phyloP scores from a whole-genome alignment of 371 early-diverging fungal genomes.

The Actinomortierella wolfii region DNA sequence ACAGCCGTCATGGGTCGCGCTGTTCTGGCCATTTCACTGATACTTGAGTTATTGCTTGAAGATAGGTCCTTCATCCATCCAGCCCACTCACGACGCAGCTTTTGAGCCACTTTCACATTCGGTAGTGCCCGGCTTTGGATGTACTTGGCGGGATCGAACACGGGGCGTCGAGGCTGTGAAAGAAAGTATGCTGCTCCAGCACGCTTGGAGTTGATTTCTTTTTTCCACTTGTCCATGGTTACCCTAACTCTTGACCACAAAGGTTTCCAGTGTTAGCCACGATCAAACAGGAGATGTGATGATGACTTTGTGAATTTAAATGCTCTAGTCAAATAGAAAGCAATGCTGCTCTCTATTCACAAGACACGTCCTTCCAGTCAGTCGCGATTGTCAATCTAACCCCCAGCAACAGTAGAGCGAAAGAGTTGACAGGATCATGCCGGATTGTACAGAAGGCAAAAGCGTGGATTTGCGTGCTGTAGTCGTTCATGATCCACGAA shows the following conservation, averaged over 20 bases:
- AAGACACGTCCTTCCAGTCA: conserved; percentile 8
- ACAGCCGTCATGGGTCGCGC: not conserved
- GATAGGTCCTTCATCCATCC: conserved; percentile 2
- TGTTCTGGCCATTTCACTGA: not conserved
- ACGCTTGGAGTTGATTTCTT: not conserved
- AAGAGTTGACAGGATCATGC: conserved; percentile 20
- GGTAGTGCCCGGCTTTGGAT: not conserved
- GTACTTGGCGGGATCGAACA: not conserved
- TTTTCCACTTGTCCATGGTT: not conserved
- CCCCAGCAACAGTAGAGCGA: conserved; percentile 12
- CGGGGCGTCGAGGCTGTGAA: not conserved
- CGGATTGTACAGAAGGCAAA: conserved; percentile 17
- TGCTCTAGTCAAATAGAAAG: not conserved
- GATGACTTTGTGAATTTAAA: not conserved
- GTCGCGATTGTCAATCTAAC: conserved; percentile 2
- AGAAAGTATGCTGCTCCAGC: not conserved
- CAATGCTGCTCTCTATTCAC: not conserved
- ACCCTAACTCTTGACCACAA: not conserved
- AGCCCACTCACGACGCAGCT: conserved; percentile 1
- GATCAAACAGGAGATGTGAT: not conserved
- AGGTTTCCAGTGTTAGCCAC: not conserved
- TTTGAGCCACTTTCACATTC: not conserved
- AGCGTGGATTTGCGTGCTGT: conserved; percentile 20
- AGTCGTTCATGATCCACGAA: conserved; percentile 20
- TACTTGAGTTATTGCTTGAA: not conserved